phyloP scores from a whole-genome alignment of 805 yeast genomes.

The Yamadazyma nakazawae region DNA sequence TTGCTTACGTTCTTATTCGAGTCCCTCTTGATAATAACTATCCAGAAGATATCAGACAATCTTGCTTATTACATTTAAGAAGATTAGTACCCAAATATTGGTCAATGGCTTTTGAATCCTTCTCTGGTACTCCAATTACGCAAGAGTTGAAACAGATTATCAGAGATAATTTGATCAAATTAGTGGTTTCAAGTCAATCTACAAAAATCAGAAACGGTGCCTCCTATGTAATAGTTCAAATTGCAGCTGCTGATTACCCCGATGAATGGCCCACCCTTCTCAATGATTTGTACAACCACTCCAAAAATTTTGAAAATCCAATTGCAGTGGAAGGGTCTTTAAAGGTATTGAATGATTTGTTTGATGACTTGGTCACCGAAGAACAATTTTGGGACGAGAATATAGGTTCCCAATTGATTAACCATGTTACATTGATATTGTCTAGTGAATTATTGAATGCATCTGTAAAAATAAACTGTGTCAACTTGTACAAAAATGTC shows the following conservation, averaged over 20 bases:
- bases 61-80: conserved; percentile 64
- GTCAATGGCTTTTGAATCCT: conserved; percentile 81
- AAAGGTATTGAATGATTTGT: conserved; percentile 65
- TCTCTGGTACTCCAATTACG: conserved; percentile 59
- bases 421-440: conserved; percentile 41
- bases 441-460: conserved; percentile 38
- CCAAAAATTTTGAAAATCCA: conserved; percentile 28
- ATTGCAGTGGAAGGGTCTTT: conserved; percentile 50
- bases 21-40: conserved; percentile 29
- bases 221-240: conserved; percentile 75
- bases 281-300: conserved; percentile 41
- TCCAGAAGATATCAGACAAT: conserved; percentile 48
- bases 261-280: conserved; percentile 90
- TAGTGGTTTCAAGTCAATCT: conserved; percentile 43
- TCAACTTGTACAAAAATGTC: conserved; percentile 52
- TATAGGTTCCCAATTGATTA: conserved; percentile 53
- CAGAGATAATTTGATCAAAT: conserved; percentile 47
- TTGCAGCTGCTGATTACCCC: conserved; percentile 87
- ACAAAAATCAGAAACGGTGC: conserved; percentile 64
- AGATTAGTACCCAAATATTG: conserved; percentile 69
- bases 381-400: conserved; percentile 81
- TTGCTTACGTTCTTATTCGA: conserved; percentile 40
- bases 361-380: conserved; percentile 82
- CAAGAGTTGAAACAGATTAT: conserved; percentile 50
- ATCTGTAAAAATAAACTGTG: conserved; percentile 29